phyloP scores from a whole-genome alignment of 176 grass and related monocot genomes.

The Phoenix roebelenii region DNA sequence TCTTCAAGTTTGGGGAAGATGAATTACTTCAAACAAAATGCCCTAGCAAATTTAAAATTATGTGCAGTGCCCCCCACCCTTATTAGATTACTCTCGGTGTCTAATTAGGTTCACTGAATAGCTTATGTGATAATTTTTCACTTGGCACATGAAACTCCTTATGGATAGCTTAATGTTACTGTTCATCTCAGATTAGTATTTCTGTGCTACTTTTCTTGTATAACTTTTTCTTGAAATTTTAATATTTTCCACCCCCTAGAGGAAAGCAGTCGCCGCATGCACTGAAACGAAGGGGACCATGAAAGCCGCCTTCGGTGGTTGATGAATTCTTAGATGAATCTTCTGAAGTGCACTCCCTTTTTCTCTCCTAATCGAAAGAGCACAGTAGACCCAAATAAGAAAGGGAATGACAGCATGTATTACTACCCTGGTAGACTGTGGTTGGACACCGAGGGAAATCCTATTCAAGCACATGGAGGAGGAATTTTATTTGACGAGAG shows the following conservation, averaged over 20 bases:
- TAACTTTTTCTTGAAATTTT: too few relatives aligned
- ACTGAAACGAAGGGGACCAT: slow-evolving; percentile 66
- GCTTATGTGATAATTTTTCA: too few relatives aligned
- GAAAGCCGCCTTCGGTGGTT: slow-evolving; percentile 55
- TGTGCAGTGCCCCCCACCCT: too few relatives aligned
- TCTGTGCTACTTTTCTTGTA: too few relatives aligned
- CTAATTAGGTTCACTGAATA: too few relatives aligned
- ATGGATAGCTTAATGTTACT: too few relatives aligned
- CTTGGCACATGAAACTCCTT: too few relatives aligned
- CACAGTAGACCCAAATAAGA: slow-evolving; percentile 37
- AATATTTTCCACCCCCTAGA: slow-evolving; percentile 34
- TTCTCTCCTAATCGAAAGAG: slow-evolving; percentile 58
- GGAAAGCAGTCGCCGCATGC: slow-evolving; percentile 81
- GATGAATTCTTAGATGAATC: slow-evolving; percentile 88
- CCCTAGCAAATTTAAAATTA: too few relatives aligned
- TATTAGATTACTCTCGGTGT: too few relatives aligned
- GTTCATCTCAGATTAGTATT: too few relatives aligned
- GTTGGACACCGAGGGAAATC: slow-evolving; percentile 87
- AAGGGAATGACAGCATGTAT: slow-evolving; percentile 43
- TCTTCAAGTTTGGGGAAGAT: too few relatives aligned
- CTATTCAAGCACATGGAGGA: slow-evolving; percentile 90
- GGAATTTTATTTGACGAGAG: slow-evolving; percentile 73
- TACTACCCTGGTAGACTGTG: slow-evolving; percentile 66
- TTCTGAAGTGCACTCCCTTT: slow-evolving; percentile 60
- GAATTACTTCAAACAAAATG: too few relatives aligned